Evolutionary conservation across 192 early-diverging fungal species (phyloP).

Genomic region (Allomyces javanicus): DNA sequence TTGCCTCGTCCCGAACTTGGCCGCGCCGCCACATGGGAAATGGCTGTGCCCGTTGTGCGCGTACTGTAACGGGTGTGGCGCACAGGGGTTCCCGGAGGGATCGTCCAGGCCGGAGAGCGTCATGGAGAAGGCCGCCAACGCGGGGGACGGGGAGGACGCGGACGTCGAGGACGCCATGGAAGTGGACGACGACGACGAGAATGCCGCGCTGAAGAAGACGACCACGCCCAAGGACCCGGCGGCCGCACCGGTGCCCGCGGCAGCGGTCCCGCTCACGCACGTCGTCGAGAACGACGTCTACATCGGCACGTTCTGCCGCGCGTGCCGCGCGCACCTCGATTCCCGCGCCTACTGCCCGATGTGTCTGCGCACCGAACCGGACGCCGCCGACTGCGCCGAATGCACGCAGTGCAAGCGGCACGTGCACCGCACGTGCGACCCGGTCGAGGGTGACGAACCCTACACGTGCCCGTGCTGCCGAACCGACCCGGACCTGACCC

Average conservation of each 20-base stretch:
- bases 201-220: background rate
- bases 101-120: background rate
- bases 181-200: background rate
- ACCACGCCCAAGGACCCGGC: background rate
- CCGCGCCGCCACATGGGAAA: constrained; percentile 22
- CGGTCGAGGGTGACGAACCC: background rate
- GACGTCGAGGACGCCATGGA: background rate
- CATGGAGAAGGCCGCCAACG: background rate
- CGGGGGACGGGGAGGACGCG: background rate
- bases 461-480: background rate
- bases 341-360: background rate
- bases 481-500: background rate
- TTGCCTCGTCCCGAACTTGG: constrained; percentile 24
- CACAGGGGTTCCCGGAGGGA: background rate
- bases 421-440: background rate
- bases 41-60: constrained; percentile 1
- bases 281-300: background rate
- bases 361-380: background rate
- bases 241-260: background rate
- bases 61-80: background rate
- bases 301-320: background rate
- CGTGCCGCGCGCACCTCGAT: background rate
- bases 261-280: background rate
- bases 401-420: background rate
- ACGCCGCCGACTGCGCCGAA: background rate